Evolutionary conservation across 495 filamentous ascomycete genomes (phyloP), one percentile per base, ranked within the genome.

Genomic region (Copromyces sp.): DNA sequence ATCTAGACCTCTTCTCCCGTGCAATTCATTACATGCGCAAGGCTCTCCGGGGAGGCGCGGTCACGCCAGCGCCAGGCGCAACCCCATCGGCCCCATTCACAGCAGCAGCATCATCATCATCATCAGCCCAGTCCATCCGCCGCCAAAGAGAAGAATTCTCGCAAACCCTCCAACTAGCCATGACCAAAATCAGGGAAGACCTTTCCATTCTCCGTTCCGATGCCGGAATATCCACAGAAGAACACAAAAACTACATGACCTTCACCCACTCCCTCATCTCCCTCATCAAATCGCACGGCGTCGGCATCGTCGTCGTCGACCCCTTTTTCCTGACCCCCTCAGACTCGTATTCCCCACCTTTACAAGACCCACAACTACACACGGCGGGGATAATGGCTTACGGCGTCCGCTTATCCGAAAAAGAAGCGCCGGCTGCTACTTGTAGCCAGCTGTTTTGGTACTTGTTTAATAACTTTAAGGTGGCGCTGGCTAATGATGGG

Each of bases 131-230:
- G 20, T 72, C 77, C 69, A 69, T 72, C 41, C 74, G 78, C 16
- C 73, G 81, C 16, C 80, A 65, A 35, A 65, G 81, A 20, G 74
- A 74, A 1, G 77, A 82, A 17, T 85, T 80, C 75, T 75, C 75
- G 20, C 78, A 74, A 41, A 78, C 77, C 17, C 74, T 88, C 4
- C 77, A 79, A 42, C 74, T 74, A 29, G 78, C 77, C 8, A 87
- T 88, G 85, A 79, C 81, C n/a, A 82, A 81, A 38, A 86, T 88
- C 73, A 84, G 82, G 71, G 68, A 77, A n/a, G 79, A 85, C 71
- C 78, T 88, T 0, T 76, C 80, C 29, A 75, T 77, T 0, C 74
- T 84, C 37, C 74, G 71, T 0, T 59, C 77, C 6, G 74, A 79
- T 12, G 71, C 78, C 0, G 29, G 12, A 65, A 24, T 24, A 0